Percentiles rank a stretch among this genome's conserved stretches.
phyloP scores from a whole-genome alignment of 2,329 filamentous ascomycete genomes.

The Trichoderma sp. region DNA sequence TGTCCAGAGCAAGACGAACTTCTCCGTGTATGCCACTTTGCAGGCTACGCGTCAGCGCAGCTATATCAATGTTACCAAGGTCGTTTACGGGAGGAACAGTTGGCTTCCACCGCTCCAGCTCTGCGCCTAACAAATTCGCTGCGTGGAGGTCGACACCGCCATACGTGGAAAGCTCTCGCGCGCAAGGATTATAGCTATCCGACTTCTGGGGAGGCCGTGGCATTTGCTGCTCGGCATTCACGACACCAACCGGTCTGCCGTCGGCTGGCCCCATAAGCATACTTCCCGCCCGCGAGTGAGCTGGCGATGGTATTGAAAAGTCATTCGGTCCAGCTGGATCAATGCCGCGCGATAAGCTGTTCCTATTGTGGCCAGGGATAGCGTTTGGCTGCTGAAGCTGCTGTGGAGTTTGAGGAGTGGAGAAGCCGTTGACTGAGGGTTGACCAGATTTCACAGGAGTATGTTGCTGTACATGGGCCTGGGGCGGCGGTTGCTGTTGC shows the following conservation, averaged over 20 bases:
- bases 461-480: conserved; percentile 32
- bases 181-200: conserved; percentile 55
- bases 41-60: conserved; percentile 82
- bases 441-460: conserved; percentile 44
- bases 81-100: conserved; percentile 73
- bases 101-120: conserved; percentile 68
- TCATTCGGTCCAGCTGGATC: conserved; percentile 40
- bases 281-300: conserved; percentile 41
- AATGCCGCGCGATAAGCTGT: conserved; percentile 43
- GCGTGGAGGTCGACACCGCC: conserved; percentile 72
- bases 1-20: conserved; percentile 85
- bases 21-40: conserved; percentile 88
- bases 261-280: conserved; percentile 41
- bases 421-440: conserved; percentile 38
- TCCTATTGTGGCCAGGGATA: conserved; percentile 13
- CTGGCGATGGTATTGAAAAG: conserved; percentile 49
- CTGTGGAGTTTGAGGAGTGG: conserved; percentile 33
- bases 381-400: conserved; percentile 22
- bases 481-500: neutral
- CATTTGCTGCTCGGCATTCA: conserved; percentile 32
- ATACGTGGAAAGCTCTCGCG: conserved; percentile 56
- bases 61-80: conserved; percentile 84
- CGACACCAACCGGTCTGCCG: conserved; percentile 27
- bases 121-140: conserved; percentile 61
- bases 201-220: conserved; percentile 45